Evolutionary conservation across 2,329 filamentous ascomycete genomes (phyloP).

Genomic region (Cladosporium sp.): DNA sequence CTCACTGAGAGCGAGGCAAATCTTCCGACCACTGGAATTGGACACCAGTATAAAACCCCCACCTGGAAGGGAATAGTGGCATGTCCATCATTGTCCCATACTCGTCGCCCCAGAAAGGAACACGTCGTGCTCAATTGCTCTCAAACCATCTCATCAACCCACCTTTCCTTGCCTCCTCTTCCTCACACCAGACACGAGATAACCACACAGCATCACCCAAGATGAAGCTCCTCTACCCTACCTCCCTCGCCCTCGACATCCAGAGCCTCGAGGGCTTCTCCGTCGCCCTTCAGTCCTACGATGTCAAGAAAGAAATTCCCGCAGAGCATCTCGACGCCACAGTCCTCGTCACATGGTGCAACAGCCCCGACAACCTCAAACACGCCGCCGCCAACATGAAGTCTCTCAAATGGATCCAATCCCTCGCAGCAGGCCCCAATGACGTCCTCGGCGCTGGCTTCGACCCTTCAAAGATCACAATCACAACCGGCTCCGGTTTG

Average conservation of each 20-base stretch:
- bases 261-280: conserved; percentile 56
- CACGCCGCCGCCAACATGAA: conserved; percentile 54
- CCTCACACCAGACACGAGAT: background rate
- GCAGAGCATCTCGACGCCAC: conserved; percentile 57
- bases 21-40: conserved; percentile 6
- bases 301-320: conserved; percentile 54
- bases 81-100: conserved; percentile 2
- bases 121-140: background rate
- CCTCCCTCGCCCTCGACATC: conserved; percentile 56
- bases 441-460: conserved; percentile 62
- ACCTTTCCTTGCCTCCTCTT: background rate
- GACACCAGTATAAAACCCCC: conserved; percentile 6
- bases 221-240: conserved; percentile 66
- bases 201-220: conserved; percentile 15
- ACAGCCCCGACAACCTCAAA: conserved; percentile 54
- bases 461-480: conserved; percentile 44
- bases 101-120: background rate
- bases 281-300: conserved; percentile 55
- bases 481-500: conserved; percentile 60
- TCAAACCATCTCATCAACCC: conserved; percentile 6
- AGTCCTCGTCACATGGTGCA: conserved; percentile 60
- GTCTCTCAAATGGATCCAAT: conserved; percentile 62
- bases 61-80: background rate
- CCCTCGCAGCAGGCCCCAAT: conserved; percentile 62
- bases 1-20: conserved; percentile 9